Base-by-base conservation (phyloP, 2,329 filamentous ascomycete species). In the Lizonia empirigonia region DNA sequence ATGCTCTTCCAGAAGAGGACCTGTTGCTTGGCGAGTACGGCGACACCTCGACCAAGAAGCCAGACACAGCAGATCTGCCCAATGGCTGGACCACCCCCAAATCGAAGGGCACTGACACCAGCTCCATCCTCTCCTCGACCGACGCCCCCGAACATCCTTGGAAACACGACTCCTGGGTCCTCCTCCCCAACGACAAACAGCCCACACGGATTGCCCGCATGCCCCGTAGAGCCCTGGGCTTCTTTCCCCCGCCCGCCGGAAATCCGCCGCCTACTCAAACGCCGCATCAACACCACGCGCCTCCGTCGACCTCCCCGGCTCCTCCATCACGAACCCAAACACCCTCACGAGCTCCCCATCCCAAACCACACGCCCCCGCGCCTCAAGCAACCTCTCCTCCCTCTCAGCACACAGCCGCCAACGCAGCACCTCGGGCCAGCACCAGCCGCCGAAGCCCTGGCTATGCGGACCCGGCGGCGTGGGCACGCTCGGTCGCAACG, bases 161-260 rank as follows among this genome's bases (percentile, higher is more conserved):
- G 90, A 87, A 84, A 52, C 91, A 97, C 73, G 90, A 96, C 51
- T 87, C 90, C 36, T 97, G 91, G 91, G 90, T 96, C 1, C 79
- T 88, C 23, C 81, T 97, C 20, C 89, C 93, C 56, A 87, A 86
- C 18, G 82, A 83, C 56, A 77, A 79, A 13, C 80, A 85, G 19
- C 87, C 90, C 1, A 86, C 94, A 19, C 90, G 97, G 71, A 94
- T 99, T 59, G 91, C 86, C 13, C 86, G 94, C 23, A 85, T 97
- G 50, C 85, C 91, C 18, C 85, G 90, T 50, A 86, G 87, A 73
- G 83, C 88, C 2, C 81, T 97, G 35, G 93, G 92, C 19, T 97
- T 93, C 74, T 97, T 97, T 67, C 93, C 93, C 92, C 92, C 7
- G 84, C 91, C 16, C 82, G 91, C 68, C 90, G 92, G 85, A 94